A percentile compares a stretch with the other conserved stretches of the same genome.
Evolutionary conservation across 2,329 filamentous ascomycete species (phyloP).

Genomic region (Epicoccum nigrum): DNA sequence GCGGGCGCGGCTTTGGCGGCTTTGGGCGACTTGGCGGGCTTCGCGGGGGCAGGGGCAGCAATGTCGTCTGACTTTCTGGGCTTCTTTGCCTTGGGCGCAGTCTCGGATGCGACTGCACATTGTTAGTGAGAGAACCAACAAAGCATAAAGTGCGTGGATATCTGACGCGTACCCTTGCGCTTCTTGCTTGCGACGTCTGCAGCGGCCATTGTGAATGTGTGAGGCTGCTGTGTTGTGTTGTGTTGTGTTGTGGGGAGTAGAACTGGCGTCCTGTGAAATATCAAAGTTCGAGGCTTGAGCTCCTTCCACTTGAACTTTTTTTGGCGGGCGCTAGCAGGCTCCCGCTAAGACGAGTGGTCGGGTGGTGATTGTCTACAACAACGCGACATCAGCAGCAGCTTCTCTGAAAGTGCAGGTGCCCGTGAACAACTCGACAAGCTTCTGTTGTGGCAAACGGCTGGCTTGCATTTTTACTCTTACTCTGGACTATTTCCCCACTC

Average conservation of each 20-base stretch:
- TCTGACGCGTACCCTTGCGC: slow-evolving; percentile 56
- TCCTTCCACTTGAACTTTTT: slow-evolving; percentile 39
- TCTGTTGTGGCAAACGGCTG: too few relatives aligned
- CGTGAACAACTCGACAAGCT: too few relatives aligned
- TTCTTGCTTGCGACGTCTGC: slow-evolving; percentile 61
- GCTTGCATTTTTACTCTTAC: too few relatives aligned
- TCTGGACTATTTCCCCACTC: too few relatives aligned
- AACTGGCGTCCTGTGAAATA: slow-evolving; percentile 24
- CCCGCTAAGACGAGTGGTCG: slow-evolving; percentile 22
- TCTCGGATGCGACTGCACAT: slow-evolving; percentile 39
- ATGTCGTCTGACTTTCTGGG: slow-evolving; percentile 44
- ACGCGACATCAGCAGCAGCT: neutral
- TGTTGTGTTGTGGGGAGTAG: slow-evolving; percentile 6
- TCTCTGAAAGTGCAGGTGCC: neutral
- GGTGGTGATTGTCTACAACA: slow-evolving; percentile 9
- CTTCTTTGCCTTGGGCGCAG: slow-evolving; percentile 48
- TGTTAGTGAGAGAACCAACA: too few relatives aligned
- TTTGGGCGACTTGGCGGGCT: slow-evolving; percentile 29
- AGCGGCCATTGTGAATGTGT: slow-evolving; percentile 55
- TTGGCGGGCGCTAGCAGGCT: slow-evolving; percentile 30
- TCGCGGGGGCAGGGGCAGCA: slow-evolving; percentile 23
- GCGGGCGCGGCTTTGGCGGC: slow-evolving; percentile 30
- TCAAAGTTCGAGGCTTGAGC: slow-evolving; percentile 43
- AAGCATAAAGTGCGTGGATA: neutral
- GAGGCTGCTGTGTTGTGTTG: slow-evolving; percentile 19